Evolutionary conservation across 202 grass and related monocot genomes (phyloP).

Genomic region (Saccharum hybrid): DNA sequence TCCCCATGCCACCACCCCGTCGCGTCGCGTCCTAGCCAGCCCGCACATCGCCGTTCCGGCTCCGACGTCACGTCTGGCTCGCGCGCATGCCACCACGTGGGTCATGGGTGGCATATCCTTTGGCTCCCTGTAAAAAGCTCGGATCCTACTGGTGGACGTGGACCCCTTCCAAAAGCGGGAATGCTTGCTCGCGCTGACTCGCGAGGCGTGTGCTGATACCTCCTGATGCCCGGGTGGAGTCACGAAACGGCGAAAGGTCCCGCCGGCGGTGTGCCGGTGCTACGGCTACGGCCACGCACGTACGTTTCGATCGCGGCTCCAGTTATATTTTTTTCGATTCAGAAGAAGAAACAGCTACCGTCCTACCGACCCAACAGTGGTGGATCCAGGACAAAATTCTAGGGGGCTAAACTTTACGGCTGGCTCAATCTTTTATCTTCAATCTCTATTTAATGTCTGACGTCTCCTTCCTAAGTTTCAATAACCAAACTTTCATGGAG

Average conservation of each 20-base stretch:
- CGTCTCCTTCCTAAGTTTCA: no score
- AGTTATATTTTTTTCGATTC: background rate
- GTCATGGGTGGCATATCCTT: background rate
- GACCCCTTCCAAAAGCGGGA: background rate
- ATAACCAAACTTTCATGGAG: no score
- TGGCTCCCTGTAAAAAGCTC: background rate
- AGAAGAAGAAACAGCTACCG: background rate
- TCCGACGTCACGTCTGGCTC: background rate
- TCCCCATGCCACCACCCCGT: background rate
- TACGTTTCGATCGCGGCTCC: no score
- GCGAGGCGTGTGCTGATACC: background rate
- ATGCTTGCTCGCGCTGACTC: background rate
- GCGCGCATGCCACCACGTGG: no score
- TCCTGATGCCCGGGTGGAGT: background rate
- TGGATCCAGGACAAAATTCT: no score
- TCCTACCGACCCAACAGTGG: no score
- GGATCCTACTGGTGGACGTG: background rate
- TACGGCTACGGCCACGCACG: no score
- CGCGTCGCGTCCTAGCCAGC: background rate
- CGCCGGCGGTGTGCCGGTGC: background rate
- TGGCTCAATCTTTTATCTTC: no score
- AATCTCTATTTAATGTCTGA: no score
- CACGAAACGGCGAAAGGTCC: background rate
- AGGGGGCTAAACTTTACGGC: no score
- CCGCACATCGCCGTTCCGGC: constrained; percentile 16